Percentiles rank a stretch among this genome's conserved stretches.
Evolutionary conservation across 225 moss, liverwort and hornwort species (phyloP).

Genomic region (Neckera pumila): DNA sequence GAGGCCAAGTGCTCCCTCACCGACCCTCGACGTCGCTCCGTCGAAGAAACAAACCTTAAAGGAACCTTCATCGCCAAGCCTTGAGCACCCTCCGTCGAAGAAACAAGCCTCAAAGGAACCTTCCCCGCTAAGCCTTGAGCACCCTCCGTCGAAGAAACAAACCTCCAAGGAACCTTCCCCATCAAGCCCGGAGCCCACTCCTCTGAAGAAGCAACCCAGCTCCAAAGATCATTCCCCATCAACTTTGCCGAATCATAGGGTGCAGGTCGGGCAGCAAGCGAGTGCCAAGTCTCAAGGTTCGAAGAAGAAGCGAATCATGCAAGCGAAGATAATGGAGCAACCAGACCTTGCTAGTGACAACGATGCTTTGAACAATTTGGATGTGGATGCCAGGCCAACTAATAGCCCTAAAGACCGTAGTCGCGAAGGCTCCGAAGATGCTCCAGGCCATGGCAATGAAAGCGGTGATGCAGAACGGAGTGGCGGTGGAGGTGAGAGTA

Average conservation of each 20-base stretch:
- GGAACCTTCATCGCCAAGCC: no score
- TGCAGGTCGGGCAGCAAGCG: not conserved
- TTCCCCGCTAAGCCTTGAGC: no score
- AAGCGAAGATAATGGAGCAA: not conserved
- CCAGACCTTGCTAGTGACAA: not conserved
- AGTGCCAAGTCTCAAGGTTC: constrained; percentile 1
- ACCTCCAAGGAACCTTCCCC: not conserved
- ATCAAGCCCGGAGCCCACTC: not conserved
- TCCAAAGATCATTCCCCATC: not conserved
- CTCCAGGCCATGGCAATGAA: not conserved
- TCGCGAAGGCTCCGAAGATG: not conserved
- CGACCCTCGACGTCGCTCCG: not conserved
- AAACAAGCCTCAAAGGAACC: no score
- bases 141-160: not conserved
- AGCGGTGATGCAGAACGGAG: not conserved
- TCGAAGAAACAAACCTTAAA: not conserved
- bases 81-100: not conserved
- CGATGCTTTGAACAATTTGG: not conserved
- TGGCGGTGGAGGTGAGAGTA: not conserved
- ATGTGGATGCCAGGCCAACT: not conserved
- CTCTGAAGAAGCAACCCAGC: not conserved
- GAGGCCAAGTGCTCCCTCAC: not conserved
- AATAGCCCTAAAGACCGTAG: not conserved
- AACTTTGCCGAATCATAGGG: not conserved
- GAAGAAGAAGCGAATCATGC: constrained; percentile 18